Evolutionary conservation across 2,329 filamentous ascomycete genomes (phyloP).

Genomic region (Herpotrichia juniperi): DNA sequence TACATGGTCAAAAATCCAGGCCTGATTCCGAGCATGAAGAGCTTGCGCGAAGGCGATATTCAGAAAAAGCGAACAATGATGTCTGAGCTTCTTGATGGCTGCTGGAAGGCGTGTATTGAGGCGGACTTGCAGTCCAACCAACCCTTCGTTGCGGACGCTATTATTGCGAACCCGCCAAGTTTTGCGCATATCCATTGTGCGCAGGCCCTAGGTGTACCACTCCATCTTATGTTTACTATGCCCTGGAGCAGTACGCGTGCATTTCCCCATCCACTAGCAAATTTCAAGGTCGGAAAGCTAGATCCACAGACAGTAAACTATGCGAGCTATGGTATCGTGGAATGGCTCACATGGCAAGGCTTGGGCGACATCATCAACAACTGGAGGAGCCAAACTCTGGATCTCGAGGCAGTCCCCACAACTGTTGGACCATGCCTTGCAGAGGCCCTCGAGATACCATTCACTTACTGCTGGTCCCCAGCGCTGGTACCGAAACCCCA

Average conservation of each 20-base stretch:
- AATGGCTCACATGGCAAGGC: constrained; percentile 58
- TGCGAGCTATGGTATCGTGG: constrained; percentile 55
- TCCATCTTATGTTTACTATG: constrained; percentile 86
- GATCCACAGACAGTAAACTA: constrained; percentile 50
- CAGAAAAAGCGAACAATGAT: constrained; percentile 39
- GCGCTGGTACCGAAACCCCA: not conserved
- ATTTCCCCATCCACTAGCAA: constrained; percentile 59
- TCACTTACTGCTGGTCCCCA: not conserved
- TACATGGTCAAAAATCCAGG: constrained; percentile 59
- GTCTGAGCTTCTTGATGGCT: constrained; percentile 36
- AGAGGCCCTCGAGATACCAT: not conserved
- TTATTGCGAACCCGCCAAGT: constrained; percentile 76
- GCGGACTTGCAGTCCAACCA: constrained; percentile 27
- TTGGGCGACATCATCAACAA: constrained; percentile 55
- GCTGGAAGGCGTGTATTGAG: constrained; percentile 44
- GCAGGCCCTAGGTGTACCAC: constrained; percentile 72
- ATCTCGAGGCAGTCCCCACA: constrained; percentile 47
- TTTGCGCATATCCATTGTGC: constrained; percentile 77
- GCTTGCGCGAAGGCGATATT: constrained; percentile 38
- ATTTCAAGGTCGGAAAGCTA: constrained; percentile 46
- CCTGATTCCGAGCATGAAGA: constrained; percentile 37
- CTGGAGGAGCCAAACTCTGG: constrained; percentile 47
- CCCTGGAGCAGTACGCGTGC: constrained; percentile 54
- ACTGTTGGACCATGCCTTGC: constrained; percentile 12
- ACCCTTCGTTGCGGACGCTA: constrained; percentile 80